Conservation (phyloP, 768 basidiomycete species). For the Hygrophorus pudorinus region DNA sequence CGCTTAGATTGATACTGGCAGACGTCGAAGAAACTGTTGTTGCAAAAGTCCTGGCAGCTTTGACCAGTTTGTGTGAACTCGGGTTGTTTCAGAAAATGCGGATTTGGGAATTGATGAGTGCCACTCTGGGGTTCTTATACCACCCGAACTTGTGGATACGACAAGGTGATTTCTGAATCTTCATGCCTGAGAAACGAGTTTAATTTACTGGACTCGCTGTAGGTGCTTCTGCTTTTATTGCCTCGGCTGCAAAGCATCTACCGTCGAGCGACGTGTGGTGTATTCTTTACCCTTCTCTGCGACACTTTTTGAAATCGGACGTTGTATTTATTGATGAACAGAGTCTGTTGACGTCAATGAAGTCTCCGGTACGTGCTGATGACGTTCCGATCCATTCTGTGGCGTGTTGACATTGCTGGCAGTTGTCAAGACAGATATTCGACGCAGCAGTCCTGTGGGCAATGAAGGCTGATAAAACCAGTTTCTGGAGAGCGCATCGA, state of each 20-base stretch:
- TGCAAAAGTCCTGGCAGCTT: constrained; percentile 75
- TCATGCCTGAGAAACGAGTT: constrained; percentile 1
- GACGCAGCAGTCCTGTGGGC: constrained; percentile 87
- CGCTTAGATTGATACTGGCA: constrained; percentile 19
- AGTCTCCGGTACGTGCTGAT: constrained; percentile 49
- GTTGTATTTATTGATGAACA: constrained; percentile 64
- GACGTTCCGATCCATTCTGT: background rate
- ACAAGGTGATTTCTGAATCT: constrained; percentile 47
- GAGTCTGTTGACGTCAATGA: constrained; percentile 65
- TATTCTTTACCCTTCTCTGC: constrained; percentile 85
- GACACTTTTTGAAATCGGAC: constrained; percentile 81
- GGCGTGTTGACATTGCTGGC: background rate
- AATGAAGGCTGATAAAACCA: constrained; percentile 67
- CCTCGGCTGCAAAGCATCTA: constrained; percentile 74
- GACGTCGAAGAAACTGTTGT: constrained; percentile 95
- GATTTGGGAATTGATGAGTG: constrained; percentile 95
- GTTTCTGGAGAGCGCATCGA: constrained; percentile 64
- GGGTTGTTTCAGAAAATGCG: constrained; percentile 88
- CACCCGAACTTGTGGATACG: constrained; percentile 96
- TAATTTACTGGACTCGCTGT: background rate
- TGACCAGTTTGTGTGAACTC: constrained; percentile 84
- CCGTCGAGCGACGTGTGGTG: constrained; percentile 92
- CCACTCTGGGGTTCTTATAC: constrained; percentile 79
- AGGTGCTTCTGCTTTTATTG: constrained; percentile 86
- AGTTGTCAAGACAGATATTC: constrained; percentile 64